These are phyloP conservation scores for Pythium chondricola DNA, from an alignment of 352 stramenopile genomes.

Conservation along the genomic window DNA sequence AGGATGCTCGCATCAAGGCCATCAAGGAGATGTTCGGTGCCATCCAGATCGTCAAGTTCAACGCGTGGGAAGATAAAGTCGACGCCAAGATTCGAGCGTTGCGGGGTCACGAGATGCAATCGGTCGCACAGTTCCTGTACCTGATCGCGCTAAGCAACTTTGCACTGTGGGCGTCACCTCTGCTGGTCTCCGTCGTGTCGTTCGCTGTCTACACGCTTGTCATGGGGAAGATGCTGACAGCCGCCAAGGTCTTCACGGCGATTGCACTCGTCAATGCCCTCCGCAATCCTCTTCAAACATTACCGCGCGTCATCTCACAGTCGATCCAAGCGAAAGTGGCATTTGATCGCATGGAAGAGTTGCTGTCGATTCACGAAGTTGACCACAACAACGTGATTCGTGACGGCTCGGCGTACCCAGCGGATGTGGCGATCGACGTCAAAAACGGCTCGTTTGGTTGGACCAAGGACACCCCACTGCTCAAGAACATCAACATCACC, in stretches of 20 bases:
- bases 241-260: constrained; percentile 31
- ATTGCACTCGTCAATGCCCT: constrained; percentile 14
- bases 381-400: constrained; percentile 14
- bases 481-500: constrained; percentile 31
- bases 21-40: constrained; percentile 32
- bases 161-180: constrained; percentile 36
- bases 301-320: constrained; percentile 25
- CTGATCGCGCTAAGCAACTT: constrained; percentile 55
- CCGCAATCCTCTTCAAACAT: constrained; percentile 7
- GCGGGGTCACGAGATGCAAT: constrained; percentile 56
- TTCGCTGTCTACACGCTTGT: constrained; percentile 42
- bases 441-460: constrained; percentile 29
- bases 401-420: neutral
- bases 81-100: constrained; percentile 80
- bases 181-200: constrained; percentile 38
- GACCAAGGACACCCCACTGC: constrained; percentile 16
- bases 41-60: constrained; percentile 88
- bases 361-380: constrained; percentile 25
- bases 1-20: constrained; percentile 27
- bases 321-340: constrained; percentile 39
- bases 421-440: constrained; percentile 21
- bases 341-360: constrained; percentile 28
- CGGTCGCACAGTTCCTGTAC: constrained; percentile 47
- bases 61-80: constrained; percentile 87
- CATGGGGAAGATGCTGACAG: constrained; percentile 29